Percentiles rank a stretch among this genome's conserved stretches.
These are phyloP conservation scores for Pugionium dolabratum DNA, from an alignment of 345 rosid genomes.

Conservation along the genomic window DNA sequence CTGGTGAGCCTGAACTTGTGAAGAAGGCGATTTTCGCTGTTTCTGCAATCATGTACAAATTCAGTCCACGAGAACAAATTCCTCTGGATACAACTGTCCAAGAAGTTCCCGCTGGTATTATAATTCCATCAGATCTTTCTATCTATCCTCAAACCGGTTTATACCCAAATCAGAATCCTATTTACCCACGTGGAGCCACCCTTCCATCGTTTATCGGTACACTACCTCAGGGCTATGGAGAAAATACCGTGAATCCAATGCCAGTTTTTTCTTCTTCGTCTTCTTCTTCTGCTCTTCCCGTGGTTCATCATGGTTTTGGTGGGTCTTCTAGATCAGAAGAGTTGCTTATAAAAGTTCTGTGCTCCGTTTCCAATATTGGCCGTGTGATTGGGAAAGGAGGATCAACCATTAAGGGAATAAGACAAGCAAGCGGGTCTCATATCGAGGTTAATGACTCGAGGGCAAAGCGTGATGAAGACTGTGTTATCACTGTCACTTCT, in stretches of 20 bases:
- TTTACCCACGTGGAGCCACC: conserved; percentile 55
- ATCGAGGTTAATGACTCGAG: conserved; percentile 83
- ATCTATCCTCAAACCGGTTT: conserved; percentile 71
- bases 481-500: conserved; percentile 65
- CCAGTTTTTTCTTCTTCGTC: conserved; percentile 52
- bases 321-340: conserved; percentile 64
- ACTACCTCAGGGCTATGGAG: conserved; percentile 68
- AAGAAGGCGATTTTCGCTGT: conserved; percentile 81
- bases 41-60: conserved; percentile 90
- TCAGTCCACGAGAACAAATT: conserved; percentile 79
- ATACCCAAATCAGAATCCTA: conserved; percentile 64
- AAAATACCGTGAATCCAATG: conserved; percentile 56
- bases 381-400: conserved; percentile 99
- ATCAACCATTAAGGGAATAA: conserved; percentile 77
- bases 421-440: conserved; percentile 87
- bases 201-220: conserved; percentile 67
- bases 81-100: conserved; percentile 73
- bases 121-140: conserved; percentile 85
- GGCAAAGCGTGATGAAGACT: conserved; percentile 64
- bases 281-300: conserved; percentile 59
- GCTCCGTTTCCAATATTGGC: conserved; percentile 81
- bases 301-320: conserved; percentile 55
- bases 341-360: conserved; percentile 62
- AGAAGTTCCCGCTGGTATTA: conserved; percentile 70
- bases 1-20: conserved; percentile 75